These are phyloP conservation scores for Wickerhamomyces subpelliculosus DNA, from an alignment of 805 yeast species.

Conservation along the genomic window DNA sequence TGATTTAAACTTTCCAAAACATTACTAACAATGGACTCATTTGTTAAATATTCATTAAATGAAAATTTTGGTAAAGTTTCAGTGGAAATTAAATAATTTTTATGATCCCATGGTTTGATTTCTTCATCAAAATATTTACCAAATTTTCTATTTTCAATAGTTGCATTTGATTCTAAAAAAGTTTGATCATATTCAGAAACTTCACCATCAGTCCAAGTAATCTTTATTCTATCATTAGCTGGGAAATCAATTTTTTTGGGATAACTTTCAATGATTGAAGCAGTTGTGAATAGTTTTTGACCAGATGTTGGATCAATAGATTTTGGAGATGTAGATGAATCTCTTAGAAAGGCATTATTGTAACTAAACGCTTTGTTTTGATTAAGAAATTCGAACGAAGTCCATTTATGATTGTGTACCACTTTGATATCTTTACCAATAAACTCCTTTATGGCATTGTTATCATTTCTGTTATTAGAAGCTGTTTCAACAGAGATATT, in stretches of 20 bases:
- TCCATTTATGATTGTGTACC: not conserved
- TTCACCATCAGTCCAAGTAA: constrained; percentile 45
- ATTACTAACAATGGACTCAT: constrained; percentile 23
- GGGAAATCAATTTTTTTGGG: constrained; percentile 30
- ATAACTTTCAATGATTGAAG: constrained; percentile 27
- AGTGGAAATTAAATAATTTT: not conserved
- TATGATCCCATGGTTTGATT: constrained; percentile 41
- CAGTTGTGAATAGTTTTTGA: constrained; percentile 64
- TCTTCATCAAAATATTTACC: constrained; percentile 29
- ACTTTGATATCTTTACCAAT: not conserved
- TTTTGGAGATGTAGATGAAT: constrained; percentile 42
- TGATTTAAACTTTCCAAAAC: constrained; percentile 41
- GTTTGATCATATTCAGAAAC: constrained; percentile 33
- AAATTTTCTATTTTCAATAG: constrained; percentile 21
- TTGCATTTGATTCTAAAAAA: constrained; percentile 41
- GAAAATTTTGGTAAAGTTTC: constrained; percentile 20
- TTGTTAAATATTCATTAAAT: constrained; percentile 36
- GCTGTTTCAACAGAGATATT: too few relatives aligned
- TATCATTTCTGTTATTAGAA: too few relatives aligned
- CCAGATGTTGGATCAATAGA: constrained; percentile 50
- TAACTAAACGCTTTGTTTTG: constrained; percentile 11
- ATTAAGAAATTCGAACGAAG: constrained; percentile 1
- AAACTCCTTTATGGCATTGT: not conserved
- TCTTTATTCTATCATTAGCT: constrained; percentile 27
- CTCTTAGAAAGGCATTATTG: constrained; percentile 55